Base-by-base conservation (phyloP, 805 yeast species). In the Ogataea corticis region DNA sequence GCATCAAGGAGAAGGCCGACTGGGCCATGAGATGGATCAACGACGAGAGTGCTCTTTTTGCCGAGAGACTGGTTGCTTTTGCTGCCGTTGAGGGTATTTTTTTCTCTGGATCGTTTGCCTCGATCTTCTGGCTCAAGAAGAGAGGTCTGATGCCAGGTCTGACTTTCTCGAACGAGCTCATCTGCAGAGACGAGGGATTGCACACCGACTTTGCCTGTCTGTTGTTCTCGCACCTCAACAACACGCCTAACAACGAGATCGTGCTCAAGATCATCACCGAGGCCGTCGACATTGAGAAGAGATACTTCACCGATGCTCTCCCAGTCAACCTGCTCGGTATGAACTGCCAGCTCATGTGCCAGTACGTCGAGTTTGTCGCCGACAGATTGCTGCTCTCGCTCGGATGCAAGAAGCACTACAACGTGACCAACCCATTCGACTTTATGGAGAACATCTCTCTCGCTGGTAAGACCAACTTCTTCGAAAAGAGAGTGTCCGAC, bases 61-160 rank as follows among this genome's bases (percentile, higher is more conserved):
- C 84, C 59, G 98, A 92, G 79, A 85, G 99, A 69, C 80, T 92
- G 62, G 95, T 94, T 51, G 99, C 99, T 15, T 92, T 94, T 65
- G 98, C 98, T 52, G 97, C 99, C 51, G 96, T 92, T 49, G 99
- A 92, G 75, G 99, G 99, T 75, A 88, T 94, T 53, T 92, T 92
- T 83, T 92, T 92, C 79, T 86, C 96, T 37, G 99, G 99, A 54
- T 94, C 98, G 2, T 92, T 92, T 67, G 99, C 99, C 41, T 90
- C 98, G 43, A 90, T 92, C 66, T 92, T 92, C 77, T 92, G 99
- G 99, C 82, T 92, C 65, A 92, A 94, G 82, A 92, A 92, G 82
- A 86, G 97, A 71, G 99, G 99, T 67, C 77, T 92, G 66, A 92
- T 92, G 99, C 98, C 99, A 30, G 99, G 99, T 65, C 78, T 92